phyloP scores from a whole-genome alignment of 192 early-diverging fungal species.

The Backusella circina region DNA sequence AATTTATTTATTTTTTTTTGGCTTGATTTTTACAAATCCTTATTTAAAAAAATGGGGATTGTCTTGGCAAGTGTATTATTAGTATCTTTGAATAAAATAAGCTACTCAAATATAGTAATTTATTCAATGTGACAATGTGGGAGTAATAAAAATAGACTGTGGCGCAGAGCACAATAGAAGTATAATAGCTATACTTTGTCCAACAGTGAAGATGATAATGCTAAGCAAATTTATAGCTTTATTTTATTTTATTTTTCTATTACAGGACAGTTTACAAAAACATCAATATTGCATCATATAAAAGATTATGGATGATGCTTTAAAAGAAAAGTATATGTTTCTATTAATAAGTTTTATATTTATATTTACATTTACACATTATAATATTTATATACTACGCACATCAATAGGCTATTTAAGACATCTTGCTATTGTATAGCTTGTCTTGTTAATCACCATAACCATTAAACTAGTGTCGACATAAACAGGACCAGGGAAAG shows the following conservation, averaged over 20 bases:
- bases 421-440: neutral
- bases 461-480: neutral
- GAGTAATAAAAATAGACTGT: neutral
- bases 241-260: neutral
- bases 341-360: neutral
- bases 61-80: neutral
- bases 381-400: neutral
- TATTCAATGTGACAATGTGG: neutral
- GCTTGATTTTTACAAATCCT: neutral
- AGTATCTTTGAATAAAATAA: neutral
- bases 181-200: neutral
- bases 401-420: neutral
- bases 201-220: neutral
- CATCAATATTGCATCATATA: neutral
- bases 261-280: neutral
- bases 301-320: neutral
- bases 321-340: neutral
- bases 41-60: neutral
- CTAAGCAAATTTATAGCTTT: neutral
- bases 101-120: neutral
- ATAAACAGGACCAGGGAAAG: constrained; percentile 4
- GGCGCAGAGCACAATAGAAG: neutral
- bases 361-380: neutral
- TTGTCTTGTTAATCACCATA: neutral
- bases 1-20: neutral